phyloP scores from a whole-genome alignment of 2,329 filamentous ascomycete genomes.

The Arthrobotrys sphaeroides region DNA sequence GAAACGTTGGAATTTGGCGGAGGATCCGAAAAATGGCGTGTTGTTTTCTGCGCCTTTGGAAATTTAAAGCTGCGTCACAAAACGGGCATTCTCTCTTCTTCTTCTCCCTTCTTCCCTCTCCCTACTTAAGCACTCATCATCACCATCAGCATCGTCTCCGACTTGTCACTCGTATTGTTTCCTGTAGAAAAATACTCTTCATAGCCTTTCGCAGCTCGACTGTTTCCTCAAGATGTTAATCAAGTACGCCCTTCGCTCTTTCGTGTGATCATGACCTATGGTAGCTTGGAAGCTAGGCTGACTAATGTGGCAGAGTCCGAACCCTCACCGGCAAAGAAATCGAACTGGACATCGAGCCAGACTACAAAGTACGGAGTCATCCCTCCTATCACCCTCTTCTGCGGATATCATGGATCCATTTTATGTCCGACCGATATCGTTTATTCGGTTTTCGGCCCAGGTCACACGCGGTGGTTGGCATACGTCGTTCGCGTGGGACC shows the following conservation, averaged over 20 bases:
- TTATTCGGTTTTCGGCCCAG: not conserved
- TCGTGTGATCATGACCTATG: no score
- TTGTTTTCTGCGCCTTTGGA: slow-evolving; percentile 48
- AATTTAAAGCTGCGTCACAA: slow-evolving; percentile 15
- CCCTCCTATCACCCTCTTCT: no score
- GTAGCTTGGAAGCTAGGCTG: not conserved
- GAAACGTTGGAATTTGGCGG: slow-evolving; percentile 21
- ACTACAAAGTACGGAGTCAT: slow-evolving; percentile 79
- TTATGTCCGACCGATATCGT: no score
- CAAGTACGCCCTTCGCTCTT: slow-evolving; percentile 62
- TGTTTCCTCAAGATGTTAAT: slow-evolving; percentile 66
- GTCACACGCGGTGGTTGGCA: not conserved
- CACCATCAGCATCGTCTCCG: not conserved
- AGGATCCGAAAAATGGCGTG: slow-evolving; percentile 9
- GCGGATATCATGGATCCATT: not conserved
- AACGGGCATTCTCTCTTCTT: slow-evolving; percentile 14
- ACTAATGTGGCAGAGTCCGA: slow-evolving; percentile 74
- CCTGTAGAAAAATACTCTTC: not conserved
- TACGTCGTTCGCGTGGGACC: not conserved
- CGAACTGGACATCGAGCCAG: slow-evolving; percentile 93
- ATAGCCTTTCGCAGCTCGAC: no score
- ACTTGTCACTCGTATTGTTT: not conserved
- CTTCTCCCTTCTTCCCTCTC: not conserved
- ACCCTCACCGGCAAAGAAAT: slow-evolving; percentile 99
- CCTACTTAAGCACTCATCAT: slow-evolving; percentile 11